Conservation (phyloP, 2,329 filamentous ascomycete genomes). For the Fonsecaea pedrosoi region DNA sequence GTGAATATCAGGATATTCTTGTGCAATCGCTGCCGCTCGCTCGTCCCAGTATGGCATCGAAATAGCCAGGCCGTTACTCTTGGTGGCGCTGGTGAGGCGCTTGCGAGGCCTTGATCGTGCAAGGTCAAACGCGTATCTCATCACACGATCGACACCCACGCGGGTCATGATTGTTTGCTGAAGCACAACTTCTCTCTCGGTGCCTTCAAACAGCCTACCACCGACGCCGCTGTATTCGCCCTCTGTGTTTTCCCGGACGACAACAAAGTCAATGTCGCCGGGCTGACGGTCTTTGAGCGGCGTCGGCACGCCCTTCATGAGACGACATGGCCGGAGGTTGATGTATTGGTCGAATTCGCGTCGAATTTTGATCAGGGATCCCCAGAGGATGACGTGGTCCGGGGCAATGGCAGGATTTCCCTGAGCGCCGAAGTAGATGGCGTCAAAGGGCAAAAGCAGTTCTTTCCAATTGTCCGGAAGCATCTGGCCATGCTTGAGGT, state of each 20-base stretch:
- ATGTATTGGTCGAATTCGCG: conserved; percentile 64
- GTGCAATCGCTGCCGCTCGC: conserved; percentile 70
- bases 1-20: conserved; percentile 92
- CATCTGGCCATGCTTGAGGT: conserved; percentile 60
- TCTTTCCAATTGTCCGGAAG: conserved; percentile 59
- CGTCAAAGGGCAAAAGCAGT: conserved; percentile 59
- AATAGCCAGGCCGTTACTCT: conserved; percentile 97
- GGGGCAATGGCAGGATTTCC: conserved; percentile 57
- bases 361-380: conserved; percentile 62
- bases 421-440: conserved; percentile 66
- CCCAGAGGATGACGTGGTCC: conserved; percentile 64
- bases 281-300: conserved; percentile 55
- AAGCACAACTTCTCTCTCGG: conserved; percentile 77
- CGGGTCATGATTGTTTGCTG: conserved; percentile 94
- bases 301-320: conserved; percentile 60
- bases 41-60: conserved; percentile 65
- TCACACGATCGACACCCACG: conserved; percentile 90
- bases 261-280: conserved; percentile 57
- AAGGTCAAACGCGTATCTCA: conserved; percentile 97
- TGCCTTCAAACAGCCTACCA: conserved; percentile 33
- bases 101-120: conserved; percentile 89
- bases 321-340: conserved; percentile 61
- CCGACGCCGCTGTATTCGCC: conserved; percentile 95
- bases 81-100: conserved; percentile 99
- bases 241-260: conserved; percentile 99